Percentiles rank a stretch among this genome's conserved stretches.
phyloP scores from a whole-genome alignment of 352 stramenopile species.

The Aphanomyces stellatus region DNA sequence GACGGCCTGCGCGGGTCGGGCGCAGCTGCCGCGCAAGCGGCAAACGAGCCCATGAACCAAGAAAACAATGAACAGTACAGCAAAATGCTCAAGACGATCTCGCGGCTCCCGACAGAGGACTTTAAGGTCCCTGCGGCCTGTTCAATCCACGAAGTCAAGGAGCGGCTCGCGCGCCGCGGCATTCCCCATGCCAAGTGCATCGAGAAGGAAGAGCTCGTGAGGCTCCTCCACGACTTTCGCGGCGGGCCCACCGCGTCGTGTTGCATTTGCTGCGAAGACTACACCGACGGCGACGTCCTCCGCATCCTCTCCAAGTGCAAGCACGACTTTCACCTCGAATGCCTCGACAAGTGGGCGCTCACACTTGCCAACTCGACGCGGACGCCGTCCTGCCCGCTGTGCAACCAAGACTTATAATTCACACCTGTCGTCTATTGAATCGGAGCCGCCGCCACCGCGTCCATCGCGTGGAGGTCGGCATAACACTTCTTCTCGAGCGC shows the following conservation, averaged over 20 bases:
- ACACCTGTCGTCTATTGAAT: neutral
- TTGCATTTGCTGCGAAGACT: constrained; percentile 84
- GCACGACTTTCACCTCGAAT: constrained; percentile 85
- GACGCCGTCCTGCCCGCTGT: constrained; percentile 66
- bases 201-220: constrained; percentile 60
- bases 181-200: constrained; percentile 52
- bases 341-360: constrained; percentile 83
- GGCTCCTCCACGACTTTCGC: constrained; percentile 59
- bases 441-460: neutral
- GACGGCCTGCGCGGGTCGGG: neutral
- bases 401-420: constrained; percentile 45
- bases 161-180: constrained; percentile 55
- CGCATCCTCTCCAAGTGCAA: constrained; percentile 74
- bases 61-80: constrained; percentile 44
- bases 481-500: constrained; percentile 24
- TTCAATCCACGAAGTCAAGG: constrained; percentile 60
- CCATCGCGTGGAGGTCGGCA: neutral
- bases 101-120: constrained; percentile 74
- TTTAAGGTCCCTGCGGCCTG: constrained; percentile 47
- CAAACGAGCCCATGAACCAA: constrained; percentile 1
- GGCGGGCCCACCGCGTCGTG: constrained; percentile 72
- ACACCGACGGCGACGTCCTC: constrained; percentile 64
- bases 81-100: constrained; percentile 62
- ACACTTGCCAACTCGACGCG: constrained; percentile 61
- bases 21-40: neutral